These are phyloP conservation scores for Monosporascus sp. DNA, from an alignment of 2,329 filamentous ascomycete genomes.

Conservation along the genomic window DNA sequence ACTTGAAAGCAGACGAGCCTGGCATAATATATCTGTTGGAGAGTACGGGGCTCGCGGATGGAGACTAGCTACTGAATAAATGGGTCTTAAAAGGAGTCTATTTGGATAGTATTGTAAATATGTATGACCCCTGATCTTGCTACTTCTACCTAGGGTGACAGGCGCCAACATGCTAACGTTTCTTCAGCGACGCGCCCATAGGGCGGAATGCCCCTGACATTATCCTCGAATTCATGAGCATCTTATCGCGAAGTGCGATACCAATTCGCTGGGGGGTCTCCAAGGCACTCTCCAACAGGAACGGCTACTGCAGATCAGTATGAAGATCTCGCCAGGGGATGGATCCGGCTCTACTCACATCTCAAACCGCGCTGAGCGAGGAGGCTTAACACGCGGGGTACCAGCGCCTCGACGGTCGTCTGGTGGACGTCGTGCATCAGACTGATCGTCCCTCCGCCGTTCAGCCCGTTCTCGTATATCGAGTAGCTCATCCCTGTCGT, in stretches of 20 bases:
- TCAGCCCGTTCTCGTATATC: constrained; percentile 26
- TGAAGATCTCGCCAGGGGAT: neutral
- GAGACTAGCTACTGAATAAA: no score
- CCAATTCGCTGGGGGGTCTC: constrained; percentile 9
- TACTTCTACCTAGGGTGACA: no score
- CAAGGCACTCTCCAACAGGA: constrained; percentile 10
- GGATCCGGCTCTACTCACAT: constrained; percentile 1
- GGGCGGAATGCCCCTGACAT: no score
- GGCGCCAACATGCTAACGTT: no score
- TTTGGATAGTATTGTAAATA: no score
- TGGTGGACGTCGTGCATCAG: constrained; percentile 33
- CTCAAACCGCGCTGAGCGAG: constrained; percentile 4
- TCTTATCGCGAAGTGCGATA: constrained; percentile 1
- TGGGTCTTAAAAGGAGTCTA: no score
- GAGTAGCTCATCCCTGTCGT: constrained; percentile 25
- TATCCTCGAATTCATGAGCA: no score
- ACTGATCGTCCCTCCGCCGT: constrained; percentile 26
- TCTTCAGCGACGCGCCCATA: no score
- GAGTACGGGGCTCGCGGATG: no score
- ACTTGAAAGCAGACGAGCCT: no score
- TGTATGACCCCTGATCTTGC: no score
- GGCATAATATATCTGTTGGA: no score
- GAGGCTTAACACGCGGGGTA: constrained; percentile 26
- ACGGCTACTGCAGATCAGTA: constrained; percentile 1
- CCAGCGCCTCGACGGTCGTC: constrained; percentile 28